These are phyloP conservation scores for Pseudonectria buxi DNA, from an alignment of 2,329 filamentous ascomycete species.

Conservation along the genomic window DNA sequence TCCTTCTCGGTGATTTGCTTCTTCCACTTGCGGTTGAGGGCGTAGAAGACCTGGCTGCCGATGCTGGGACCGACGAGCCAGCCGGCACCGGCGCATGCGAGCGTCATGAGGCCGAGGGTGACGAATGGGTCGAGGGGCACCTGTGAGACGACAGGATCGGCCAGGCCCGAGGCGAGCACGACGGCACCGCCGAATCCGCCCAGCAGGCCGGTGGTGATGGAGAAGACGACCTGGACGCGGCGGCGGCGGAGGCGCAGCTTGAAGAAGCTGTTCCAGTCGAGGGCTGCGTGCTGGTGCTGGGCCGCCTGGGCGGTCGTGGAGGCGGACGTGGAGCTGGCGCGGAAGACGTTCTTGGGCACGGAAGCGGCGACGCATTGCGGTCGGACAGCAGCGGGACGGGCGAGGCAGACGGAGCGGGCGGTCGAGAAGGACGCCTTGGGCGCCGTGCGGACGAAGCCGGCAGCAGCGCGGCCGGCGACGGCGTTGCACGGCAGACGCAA, in stretches of 20 bases:
- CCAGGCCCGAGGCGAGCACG: constrained; percentile 62
- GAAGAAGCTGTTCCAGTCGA: constrained; percentile 92
- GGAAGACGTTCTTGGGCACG: constrained; percentile 12
- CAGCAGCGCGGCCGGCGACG: constrained; percentile 12
- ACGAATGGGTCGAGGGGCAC: constrained; percentile 85
- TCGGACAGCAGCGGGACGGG: constrained; percentile 10
- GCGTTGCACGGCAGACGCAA: constrained; percentile 25
- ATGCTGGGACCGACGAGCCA: constrained; percentile 84
- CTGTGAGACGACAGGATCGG: constrained; percentile 63
- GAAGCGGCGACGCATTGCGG: constrained; percentile 12
- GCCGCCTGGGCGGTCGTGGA: constrained; percentile 12
- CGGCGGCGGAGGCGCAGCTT: constrained; percentile 78
- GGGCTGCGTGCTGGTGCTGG: constrained; percentile 24
- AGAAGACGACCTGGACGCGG: constrained; percentile 74
- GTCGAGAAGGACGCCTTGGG: constrained; percentile 26
- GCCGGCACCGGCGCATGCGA: constrained; percentile 70
- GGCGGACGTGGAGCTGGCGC: constrained; percentile 12
- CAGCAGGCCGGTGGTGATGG: constrained; percentile 55
- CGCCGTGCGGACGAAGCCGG: constrained; percentile 18
- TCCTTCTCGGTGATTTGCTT: constrained; percentile 80
- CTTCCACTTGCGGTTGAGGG: constrained; percentile 65
- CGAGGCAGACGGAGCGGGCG: constrained; percentile 16
- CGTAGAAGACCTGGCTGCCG: constrained; percentile 72
- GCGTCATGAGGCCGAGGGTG: constrained; percentile 71
- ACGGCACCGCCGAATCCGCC: constrained; percentile 57